Evolutionary conservation across 768 basidiomycete genomes (phyloP).

Genomic region (Suillus americanus): DNA sequence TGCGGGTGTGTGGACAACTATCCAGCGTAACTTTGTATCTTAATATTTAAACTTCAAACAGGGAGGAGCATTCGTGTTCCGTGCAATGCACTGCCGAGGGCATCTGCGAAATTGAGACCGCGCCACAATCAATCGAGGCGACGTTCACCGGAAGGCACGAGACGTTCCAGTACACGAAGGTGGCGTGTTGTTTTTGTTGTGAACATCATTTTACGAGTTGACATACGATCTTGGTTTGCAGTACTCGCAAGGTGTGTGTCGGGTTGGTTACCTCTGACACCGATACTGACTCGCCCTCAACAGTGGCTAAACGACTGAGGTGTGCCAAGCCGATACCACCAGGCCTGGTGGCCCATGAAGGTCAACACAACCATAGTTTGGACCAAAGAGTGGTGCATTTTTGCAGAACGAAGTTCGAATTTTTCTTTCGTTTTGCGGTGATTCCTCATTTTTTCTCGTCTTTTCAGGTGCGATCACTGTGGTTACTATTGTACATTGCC

Average conservation of each 20-base stretch:
- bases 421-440: background rate
- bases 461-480: slow-evolving; percentile 49
- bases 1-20: slow-evolving; percentile 45
- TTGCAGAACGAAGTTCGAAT: slow-evolving; percentile 47
- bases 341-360: slow-evolving; percentile 42
- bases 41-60: slow-evolving; percentile 18
- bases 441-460: background rate
- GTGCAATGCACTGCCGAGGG: slow-evolving; percentile 44
- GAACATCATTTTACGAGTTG: background rate
- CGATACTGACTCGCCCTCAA: too few relatives aligned
- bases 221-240: slow-evolving; percentile 16
- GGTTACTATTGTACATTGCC: slow-evolving; percentile 60
- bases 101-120: slow-evolving; percentile 57
- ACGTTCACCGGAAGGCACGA: slow-evolving; percentile 61
- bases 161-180: slow-evolving; percentile 67
- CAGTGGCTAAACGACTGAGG: slow-evolving; percentile 50
- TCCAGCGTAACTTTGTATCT: slow-evolving; percentile 8
- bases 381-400: slow-evolving; percentile 51
- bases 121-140: slow-evolving; percentile 58
- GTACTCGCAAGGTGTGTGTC: slow-evolving; percentile 54
- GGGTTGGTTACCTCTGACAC: background rate
- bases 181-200: slow-evolving; percentile 15
- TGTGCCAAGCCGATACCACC: slow-evolving; percentile 49
- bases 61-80: slow-evolving; percentile 53
- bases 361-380: slow-evolving; percentile 47